These are phyloP conservation scores for Pistacia vera DNA, from an alignment of 345 rosid species.

Conservation along the genomic window DNA sequence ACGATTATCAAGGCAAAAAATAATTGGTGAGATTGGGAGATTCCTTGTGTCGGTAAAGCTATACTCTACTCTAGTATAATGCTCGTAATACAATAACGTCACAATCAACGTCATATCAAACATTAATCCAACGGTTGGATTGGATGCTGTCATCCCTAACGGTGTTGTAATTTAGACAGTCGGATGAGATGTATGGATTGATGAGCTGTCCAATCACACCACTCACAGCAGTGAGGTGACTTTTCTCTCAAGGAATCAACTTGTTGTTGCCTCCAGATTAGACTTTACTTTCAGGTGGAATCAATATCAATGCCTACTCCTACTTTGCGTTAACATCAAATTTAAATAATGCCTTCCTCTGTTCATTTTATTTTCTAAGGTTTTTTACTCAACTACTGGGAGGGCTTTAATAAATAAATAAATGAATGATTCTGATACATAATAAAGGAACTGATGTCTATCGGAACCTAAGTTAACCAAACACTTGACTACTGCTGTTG, in stretches of 20 bases:
- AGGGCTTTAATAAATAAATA: too few relatives aligned
- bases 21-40: neutral
- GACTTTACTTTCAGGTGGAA: too few relatives aligned
- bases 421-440: too few relatives aligned
- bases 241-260: neutral
- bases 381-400: too few relatives aligned
- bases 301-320: too few relatives aligned
- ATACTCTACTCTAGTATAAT: neutral
- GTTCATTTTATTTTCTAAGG: too few relatives aligned
- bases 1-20: neutral
- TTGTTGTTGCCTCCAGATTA: neutral
- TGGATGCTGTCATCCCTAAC: neutral
- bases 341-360: too few relatives aligned
- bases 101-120: neutral
- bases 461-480: too few relatives aligned
- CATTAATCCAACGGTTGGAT: neutral
- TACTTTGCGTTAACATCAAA: neutral
- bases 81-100: neutral
- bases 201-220: neutral
- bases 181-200: too few relatives aligned
- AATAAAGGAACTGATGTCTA: too few relatives aligned
- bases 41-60: slow-evolving; percentile 3
- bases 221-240: neutral
- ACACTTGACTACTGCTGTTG: too few relatives aligned
- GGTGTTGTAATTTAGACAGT: neutral